Percentiles rank a stretch among this genome's conserved stretches.
Evolutionary conservation across 805 yeast species (phyloP).

Genomic region (Cyberlindnera nakhonratchasimensis): DNA sequence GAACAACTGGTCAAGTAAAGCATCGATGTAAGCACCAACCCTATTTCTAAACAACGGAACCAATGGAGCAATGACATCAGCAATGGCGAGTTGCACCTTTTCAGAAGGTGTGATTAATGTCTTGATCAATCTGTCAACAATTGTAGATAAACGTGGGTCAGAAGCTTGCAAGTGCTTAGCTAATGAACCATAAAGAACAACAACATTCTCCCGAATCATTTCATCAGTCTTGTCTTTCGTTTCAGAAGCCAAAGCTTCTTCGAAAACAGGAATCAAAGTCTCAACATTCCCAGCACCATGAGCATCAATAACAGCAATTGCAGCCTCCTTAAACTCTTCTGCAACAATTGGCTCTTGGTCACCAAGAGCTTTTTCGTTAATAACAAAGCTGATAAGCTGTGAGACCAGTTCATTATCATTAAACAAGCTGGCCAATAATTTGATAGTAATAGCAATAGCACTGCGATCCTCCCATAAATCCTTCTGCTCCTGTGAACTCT

Average conservation of each 20-base stretch:
- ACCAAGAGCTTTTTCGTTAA: slow-evolving; percentile 62
- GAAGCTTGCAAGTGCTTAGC: slow-evolving; percentile 74
- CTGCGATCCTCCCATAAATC: slow-evolving; percentile 86
- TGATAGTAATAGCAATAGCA: slow-evolving; percentile 70
- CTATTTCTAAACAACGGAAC: slow-evolving; percentile 53
- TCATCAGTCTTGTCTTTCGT: slow-evolving; percentile 52
- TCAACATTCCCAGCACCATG: slow-evolving; percentile 73
- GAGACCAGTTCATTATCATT: slow-evolving; percentile 39
- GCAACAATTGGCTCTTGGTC: slow-evolving; percentile 72
- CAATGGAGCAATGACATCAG: slow-evolving; percentile 82
- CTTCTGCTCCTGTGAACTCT: slow-evolving; percentile 53
- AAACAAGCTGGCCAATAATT: slow-evolving; percentile 48
- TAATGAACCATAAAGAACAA: slow-evolving; percentile 85
- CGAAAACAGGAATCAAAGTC: slow-evolving; percentile 76
- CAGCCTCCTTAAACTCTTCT: slow-evolving; percentile 87
- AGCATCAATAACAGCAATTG: slow-evolving; percentile 60
- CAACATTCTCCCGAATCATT: slow-evolving; percentile 69
- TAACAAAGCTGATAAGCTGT: slow-evolving; percentile 57
- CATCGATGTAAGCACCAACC: slow-evolving; percentile 53
- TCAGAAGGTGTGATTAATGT: slow-evolving; percentile 88
- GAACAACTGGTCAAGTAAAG: slow-evolving; percentile 58
- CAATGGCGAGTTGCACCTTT: slow-evolving; percentile 82
- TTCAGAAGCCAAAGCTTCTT: slow-evolving; percentile 51
- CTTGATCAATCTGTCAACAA: slow-evolving; percentile 64
- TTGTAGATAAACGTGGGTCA: slow-evolving; percentile 63